Base-by-base conservation (phyloP, 2,329 filamentous ascomycete genomes). In the Fusarium penzigii region DNA sequence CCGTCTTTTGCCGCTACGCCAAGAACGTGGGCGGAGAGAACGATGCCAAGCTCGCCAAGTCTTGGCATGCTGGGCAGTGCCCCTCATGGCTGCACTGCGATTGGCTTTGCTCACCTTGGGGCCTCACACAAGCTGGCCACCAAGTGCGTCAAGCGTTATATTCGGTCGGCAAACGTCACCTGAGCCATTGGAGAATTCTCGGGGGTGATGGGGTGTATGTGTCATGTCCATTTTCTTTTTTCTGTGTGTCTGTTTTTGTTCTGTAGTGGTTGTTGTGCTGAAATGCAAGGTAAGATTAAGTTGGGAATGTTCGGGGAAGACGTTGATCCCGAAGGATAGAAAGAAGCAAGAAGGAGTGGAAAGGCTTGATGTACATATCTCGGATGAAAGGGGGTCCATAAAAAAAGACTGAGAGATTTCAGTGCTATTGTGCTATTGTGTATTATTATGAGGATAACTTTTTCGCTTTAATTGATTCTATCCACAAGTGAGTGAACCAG, bases 61-160 rank as follows among this genome's bases (percentile, higher is more conserved):
- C 70, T 73, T 73, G 71, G 71, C 71, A 62, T 52, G 52, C 70
- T 74, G 67, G 71, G 71, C 70, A 64, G 60, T 61, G 63, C 65
- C 64, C 63, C 64, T 64, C 67, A 68, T 68, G 55, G 60, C 39
- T 49, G 42, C 53, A 49, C 55, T 64, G 53, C 61, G 51, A 72
- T 72, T 72, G 68, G 68, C 53, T 59, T 58, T 55, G 52, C 49
- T 44, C 43, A 49, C 45, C 56, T 61, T 52, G 53, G 57, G 57
- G 61, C 58, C 64, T 65, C 64, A 58, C 63, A 65, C 59, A 61
- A 52, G 59, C 60, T 62, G 59, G 57, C 63, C 63, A 65, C 63
- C 59, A 59, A 25, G 52, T 65, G 63, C 61, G 56, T 61, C 59
- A 66, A 63, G 62, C 53, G 61, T 64, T 65, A 61, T 66, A 61